Conservation (phyloP, 176 grass and related monocot genomes). For the Avena insularis region DNA sequence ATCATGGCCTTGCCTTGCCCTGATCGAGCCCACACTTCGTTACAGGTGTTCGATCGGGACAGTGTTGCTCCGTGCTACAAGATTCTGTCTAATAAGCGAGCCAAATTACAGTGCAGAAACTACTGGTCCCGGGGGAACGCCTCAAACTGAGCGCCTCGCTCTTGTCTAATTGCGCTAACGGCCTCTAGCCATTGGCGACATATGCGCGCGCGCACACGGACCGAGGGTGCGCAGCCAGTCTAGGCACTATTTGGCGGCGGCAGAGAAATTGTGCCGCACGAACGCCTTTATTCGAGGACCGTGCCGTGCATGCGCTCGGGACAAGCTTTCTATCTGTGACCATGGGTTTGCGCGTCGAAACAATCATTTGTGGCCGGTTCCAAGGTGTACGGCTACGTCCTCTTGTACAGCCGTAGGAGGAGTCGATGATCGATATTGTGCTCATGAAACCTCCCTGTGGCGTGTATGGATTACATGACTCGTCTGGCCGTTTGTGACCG, state of each 20-base stretch:
- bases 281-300: conserved; percentile 31
- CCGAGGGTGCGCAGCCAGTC: conserved; percentile 18
- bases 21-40: neutral
- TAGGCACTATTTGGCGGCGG: conserved; percentile 47
- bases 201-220: neutral
- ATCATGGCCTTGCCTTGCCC: neutral
- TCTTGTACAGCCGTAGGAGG: neutral
- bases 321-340: neutral
- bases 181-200: conserved; percentile 17
- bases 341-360: conserved; percentile 38
- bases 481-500: too few species aligned
- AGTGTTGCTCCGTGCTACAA: neutral
- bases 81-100: conserved; percentile 3
- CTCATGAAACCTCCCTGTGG: too few species aligned
- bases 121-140: conserved; percentile 30
- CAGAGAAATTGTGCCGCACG: conserved; percentile 38
- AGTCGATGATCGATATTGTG: too few species aligned
- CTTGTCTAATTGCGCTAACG: conserved; percentile 33
- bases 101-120: conserved; percentile 31
- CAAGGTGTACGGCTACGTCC: neutral
- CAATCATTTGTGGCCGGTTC: conserved; percentile 48
- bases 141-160: conserved; percentile 13
- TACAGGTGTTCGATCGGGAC: neutral
- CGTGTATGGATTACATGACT: too few species aligned
- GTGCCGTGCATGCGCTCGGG: conserved; percentile 11